Base-by-base conservation (phyloP, 1,284 basidiomycete species). In the Tilletia walkeri region DNA sequence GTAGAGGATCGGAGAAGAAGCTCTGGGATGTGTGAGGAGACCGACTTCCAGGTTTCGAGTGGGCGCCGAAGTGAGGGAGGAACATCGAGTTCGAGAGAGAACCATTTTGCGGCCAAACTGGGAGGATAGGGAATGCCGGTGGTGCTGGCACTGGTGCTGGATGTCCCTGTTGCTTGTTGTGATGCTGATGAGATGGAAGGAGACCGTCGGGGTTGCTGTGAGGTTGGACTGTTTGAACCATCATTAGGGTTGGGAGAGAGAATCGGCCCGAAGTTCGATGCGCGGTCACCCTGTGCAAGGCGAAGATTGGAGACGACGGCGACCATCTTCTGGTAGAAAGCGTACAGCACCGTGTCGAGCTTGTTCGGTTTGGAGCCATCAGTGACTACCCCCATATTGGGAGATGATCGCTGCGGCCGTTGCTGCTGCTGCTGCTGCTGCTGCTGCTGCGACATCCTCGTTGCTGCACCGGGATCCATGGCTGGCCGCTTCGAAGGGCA, bases 291-390 rank as follows among this genome's bases (percentile, higher is more conserved):
- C 61, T 80, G 78, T 0, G 78, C 75, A 5, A 83, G 69, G 3
- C 84, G 76, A 1, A 79, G 72, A 66, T 84, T 79, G 4, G 79
- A 75, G 36, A 85, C 67, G 61, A 85, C 73, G 38, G 82, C 78
- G 47, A 78, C 75, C 0, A 84, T 81, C 74, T 84, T 84, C 65
- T 78, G 68, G 74, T 81, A 84, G 69, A 85, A 84, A 71, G 84
- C 84, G 73, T 82, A 77, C 39, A 71, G 66, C 67, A 78, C 75
- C 20, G 74, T 75, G 47, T 73, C 73, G 45, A 77, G 69, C 68
- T 80, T 76, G 48, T 73, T 39, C 41, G 36, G 66, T 47, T 56
- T 59, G 18, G 69, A 34, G 36, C 36, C 9, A 36, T 24, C 34
- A 10, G 34, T 14, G 34, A 41, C 59, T 38, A 36, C 36, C 36